A percentile compares a stretch with the other conserved stretches of the same genome.
phyloP scores from a whole-genome alignment of 805 yeast genomes.

The Monosporozyma yasuniensis region DNA sequence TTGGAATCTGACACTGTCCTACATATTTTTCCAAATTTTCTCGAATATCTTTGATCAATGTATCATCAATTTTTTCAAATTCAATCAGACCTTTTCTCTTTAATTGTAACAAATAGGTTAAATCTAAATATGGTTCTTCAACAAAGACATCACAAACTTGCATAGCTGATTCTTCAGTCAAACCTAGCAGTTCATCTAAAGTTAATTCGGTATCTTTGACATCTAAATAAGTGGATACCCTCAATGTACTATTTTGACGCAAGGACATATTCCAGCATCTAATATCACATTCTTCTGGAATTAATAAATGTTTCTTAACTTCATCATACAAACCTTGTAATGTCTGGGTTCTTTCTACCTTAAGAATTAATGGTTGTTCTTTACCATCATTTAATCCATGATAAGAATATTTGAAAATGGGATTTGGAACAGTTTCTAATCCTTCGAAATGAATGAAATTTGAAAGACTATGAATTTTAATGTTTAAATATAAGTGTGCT shows the following conservation, averaged over 20 bases:
- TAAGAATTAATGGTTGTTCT: constrained; percentile 40
- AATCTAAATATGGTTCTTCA: constrained; percentile 43
- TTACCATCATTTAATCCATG: constrained; percentile 39
- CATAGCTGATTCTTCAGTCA: constrained; percentile 15
- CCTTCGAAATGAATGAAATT: constrained; percentile 58
- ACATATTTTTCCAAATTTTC: constrained; percentile 6
- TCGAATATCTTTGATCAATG: constrained; percentile 18
- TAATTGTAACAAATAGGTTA: constrained; percentile 13
- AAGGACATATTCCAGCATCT: constrained; percentile 58
- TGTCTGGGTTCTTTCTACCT: constrained; percentile 48
- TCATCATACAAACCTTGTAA: constrained; percentile 41
- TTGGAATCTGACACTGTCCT: not conserved
- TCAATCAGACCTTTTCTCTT: constrained; percentile 10
- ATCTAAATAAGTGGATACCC: constrained; percentile 44
- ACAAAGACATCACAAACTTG: constrained; percentile 51
- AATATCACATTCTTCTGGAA: constrained; percentile 32
- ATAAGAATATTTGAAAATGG: constrained; percentile 37
- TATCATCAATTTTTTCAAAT: constrained; percentile 11
- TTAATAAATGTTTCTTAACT: constrained; percentile 39
- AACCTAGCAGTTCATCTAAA: constrained; percentile 42
- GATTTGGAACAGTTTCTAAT: constrained; percentile 56
- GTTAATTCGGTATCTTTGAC: constrained; percentile 28
- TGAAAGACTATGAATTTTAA: constrained; percentile 46
- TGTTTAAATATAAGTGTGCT: constrained; percentile 50
- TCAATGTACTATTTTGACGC: constrained; percentile 61